Conservation (phyloP, 371 early-diverging fungal species). For the Smittium culicis region DNA sequence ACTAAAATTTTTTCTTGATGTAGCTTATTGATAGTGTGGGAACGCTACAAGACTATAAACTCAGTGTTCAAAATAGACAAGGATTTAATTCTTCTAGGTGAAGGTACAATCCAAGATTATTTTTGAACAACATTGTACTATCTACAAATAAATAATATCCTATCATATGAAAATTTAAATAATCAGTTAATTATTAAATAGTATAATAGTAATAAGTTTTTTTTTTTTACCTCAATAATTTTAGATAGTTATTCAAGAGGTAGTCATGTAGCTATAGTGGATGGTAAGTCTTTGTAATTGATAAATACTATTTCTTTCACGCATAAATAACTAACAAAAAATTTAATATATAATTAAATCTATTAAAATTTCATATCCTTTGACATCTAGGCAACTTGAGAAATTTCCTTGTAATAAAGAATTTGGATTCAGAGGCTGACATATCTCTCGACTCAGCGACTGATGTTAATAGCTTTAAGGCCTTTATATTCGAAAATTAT, state of each 20-base stretch:
- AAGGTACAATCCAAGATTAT: background rate
- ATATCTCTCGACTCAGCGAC: background rate
- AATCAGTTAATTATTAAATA: too few relatives aligned
- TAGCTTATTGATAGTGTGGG: background rate
- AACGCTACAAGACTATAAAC: background rate
- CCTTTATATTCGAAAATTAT: too few relatives aligned
- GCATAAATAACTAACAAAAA: too few relatives aligned
- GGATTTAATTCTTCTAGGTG: background rate
- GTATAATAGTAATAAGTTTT: too few relatives aligned
- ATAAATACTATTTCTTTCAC: too few relatives aligned
- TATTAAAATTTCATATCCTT: background rate
- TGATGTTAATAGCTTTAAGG: too few relatives aligned
- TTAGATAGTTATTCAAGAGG: background rate
- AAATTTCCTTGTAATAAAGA: background rate
- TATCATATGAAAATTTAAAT: too few relatives aligned
- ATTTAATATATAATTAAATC: background rate
- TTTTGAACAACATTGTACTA: too few relatives aligned
- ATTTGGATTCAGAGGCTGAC: background rate
- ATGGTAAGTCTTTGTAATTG: background rate
- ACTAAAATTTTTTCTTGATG: too few relatives aligned
- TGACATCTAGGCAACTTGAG: background rate
- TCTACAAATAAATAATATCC: too few relatives aligned
- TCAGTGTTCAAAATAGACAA: background rate
- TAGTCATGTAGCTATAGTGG: background rate
- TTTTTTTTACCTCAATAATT: too few relatives aligned